These are phyloP conservation scores for Trypanosoma conorhini DNA, from an alignment of 208 protist genomes.

Conservation along the genomic window DNA sequence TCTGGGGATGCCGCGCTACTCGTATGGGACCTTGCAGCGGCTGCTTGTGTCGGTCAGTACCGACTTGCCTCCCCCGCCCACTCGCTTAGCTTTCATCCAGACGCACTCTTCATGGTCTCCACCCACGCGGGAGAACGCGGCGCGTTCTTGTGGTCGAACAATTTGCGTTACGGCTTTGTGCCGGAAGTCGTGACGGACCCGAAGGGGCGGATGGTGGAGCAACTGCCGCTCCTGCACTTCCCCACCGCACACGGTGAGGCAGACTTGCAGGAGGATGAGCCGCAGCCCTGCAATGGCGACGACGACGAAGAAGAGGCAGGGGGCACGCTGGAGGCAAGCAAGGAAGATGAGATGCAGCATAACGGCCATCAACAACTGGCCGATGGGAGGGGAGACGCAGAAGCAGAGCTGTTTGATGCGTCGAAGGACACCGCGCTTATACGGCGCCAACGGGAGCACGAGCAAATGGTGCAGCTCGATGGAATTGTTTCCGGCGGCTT, in stretches of 20 bases:
- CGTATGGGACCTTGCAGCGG: slow-evolving; percentile 84
- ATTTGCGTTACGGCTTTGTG: slow-evolving; percentile 88
- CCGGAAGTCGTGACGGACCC: slow-evolving; percentile 72
- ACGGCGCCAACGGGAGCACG: slow-evolving; percentile 36
- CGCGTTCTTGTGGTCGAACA: slow-evolving; percentile 87
- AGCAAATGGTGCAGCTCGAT: slow-evolving; percentile 50
- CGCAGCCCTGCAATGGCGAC: neutral
- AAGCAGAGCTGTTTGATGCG: slow-evolving; percentile 71
- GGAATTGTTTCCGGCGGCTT: slow-evolving; percentile 60
- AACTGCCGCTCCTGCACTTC: slow-evolving; percentile 73
- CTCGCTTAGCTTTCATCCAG: slow-evolving; percentile 85
- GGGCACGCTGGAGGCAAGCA: slow-evolving; percentile 4
- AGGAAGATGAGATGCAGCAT: neutral
- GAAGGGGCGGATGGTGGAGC: slow-evolving; percentile 37
- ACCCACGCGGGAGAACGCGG: slow-evolving; percentile 85
- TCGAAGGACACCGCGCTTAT: slow-evolving; percentile 58
- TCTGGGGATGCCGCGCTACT: slow-evolving; percentile 72
- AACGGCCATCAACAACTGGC: slow-evolving; percentile 3
- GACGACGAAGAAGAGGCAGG: slow-evolving; percentile 9
- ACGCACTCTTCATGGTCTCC: slow-evolving; percentile 83
- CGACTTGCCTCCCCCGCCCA: slow-evolving; percentile 65
- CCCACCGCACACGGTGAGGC: slow-evolving; percentile 64
- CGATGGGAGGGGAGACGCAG: slow-evolving; percentile 31
- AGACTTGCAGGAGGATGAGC: slow-evolving; percentile 37
- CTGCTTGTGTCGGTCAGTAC: slow-evolving; percentile 87